phyloP scores from a whole-genome alignment of 2,329 filamentous ascomycete species.

The Coniella vitis region DNA sequence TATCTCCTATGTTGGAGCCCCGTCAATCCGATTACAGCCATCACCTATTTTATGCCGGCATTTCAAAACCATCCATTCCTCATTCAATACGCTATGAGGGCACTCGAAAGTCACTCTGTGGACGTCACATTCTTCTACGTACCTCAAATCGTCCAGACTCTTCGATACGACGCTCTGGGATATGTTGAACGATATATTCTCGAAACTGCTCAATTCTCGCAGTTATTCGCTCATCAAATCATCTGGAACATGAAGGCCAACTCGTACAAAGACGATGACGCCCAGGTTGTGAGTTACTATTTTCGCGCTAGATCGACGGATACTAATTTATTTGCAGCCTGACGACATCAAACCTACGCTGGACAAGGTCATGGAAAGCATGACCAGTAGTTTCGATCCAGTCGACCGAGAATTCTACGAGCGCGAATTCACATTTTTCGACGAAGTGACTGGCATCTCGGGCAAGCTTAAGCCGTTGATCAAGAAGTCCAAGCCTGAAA shows the following conservation, averaged over 20 bases:
- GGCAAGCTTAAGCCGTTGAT: conserved; percentile 93
- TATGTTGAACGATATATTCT: conserved; percentile 96
- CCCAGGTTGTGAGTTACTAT: conserved; percentile 53
- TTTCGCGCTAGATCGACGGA: neutral
- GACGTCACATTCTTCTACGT: conserved; percentile 99
- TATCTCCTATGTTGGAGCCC: conserved; percentile 91
- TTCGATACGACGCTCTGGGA: conserved; percentile 86
- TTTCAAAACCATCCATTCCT: conserved; percentile 90
- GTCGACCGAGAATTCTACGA: conserved; percentile 84
- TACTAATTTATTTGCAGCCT: conserved; percentile 44
- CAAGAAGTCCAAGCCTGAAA: conserved; percentile 86
- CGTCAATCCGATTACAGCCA: conserved; percentile 85
- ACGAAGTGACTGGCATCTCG: conserved; percentile 90
- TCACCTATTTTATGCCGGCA: conserved; percentile 85
- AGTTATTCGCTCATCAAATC: conserved; percentile 96
- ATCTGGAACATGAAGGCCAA: conserved; percentile 99
- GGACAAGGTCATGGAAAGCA: conserved; percentile 78
- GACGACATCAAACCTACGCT: conserved; percentile 90
- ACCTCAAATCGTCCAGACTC: conserved; percentile 90
- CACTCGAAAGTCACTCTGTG: conserved; percentile 88
- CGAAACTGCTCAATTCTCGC: conserved; percentile 95
- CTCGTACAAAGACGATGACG: conserved; percentile 94
- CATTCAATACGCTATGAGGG: conserved; percentile 93
- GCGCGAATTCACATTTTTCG: conserved; percentile 95
- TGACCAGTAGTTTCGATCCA: conserved; percentile 74